Conservation (phyloP, 2,329 filamentous ascomycete species). For the Xylaria sp. region DNA sequence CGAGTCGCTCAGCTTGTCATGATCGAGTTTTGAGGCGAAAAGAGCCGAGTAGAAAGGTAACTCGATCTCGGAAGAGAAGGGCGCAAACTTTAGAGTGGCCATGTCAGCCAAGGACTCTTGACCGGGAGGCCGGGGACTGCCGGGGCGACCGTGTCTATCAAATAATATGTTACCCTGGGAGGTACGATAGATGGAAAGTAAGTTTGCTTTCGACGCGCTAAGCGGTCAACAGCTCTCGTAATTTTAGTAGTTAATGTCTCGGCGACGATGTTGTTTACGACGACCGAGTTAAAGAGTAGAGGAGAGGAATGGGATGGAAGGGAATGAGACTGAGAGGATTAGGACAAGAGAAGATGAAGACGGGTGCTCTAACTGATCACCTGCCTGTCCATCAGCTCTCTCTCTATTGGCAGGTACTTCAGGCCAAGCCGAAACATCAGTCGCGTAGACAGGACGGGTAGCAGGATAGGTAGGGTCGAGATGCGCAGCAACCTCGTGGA, state of each 20-base stretch:
- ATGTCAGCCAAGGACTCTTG: slow-evolving; percentile 26
- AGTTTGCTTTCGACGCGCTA: background rate
- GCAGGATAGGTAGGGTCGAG: slow-evolving; percentile 3
- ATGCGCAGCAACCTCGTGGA: background rate
- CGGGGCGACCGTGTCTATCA: background rate
- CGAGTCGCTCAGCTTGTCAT: slow-evolving; percentile 96
- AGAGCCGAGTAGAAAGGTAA: slow-evolving; percentile 92
- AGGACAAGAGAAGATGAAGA: background rate
- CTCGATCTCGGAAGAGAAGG: slow-evolving; percentile 93
- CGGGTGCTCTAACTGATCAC: background rate
- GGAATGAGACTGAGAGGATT: background rate
- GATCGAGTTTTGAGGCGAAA: slow-evolving; percentile 92
- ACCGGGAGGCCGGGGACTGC: background rate
- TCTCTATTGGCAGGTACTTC: too few relatives aligned
- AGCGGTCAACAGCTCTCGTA: background rate
- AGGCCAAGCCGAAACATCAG: too few relatives aligned
- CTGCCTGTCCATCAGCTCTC: too few relatives aligned
- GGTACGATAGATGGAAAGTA: background rate
- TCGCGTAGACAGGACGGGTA: too few relatives aligned
- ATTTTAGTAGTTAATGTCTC: background rate
- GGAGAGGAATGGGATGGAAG: too few relatives aligned
- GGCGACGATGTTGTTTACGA: background rate
- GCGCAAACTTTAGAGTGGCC: slow-evolving; percentile 71
- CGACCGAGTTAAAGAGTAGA: background rate
- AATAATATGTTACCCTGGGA: background rate